These are phyloP conservation scores for Annona squamosa DNA, from an alignment of 164 flowering plant species.

Conservation along the genomic window DNA sequence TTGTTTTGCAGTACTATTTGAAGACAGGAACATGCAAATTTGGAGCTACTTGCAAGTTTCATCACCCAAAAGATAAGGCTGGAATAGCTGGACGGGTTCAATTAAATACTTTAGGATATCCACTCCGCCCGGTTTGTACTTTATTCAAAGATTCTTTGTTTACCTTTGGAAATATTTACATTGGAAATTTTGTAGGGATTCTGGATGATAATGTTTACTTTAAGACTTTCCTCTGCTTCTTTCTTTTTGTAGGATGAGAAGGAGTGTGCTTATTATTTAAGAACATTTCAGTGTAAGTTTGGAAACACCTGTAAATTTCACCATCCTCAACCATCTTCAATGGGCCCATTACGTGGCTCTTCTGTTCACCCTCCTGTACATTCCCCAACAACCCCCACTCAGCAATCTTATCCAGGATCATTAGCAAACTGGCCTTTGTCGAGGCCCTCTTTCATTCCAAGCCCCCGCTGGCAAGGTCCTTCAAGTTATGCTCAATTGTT, in stretches of 20 bases:
- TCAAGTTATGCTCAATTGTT: slow-evolving; percentile 79
- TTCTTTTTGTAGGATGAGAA: slow-evolving; percentile 54
- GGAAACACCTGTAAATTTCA: slow-evolving; percentile 91
- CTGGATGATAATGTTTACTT: background rate
- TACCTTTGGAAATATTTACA: background rate
- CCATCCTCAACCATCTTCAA: slow-evolving; percentile 87
- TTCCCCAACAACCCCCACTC: slow-evolving; percentile 71
- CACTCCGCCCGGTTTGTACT: slow-evolving; percentile 80
- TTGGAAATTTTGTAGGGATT: background rate
- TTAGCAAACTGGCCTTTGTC: slow-evolving; percentile 64
- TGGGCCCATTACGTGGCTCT: slow-evolving; percentile 76
- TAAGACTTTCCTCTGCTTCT: background rate
- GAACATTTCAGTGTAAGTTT: slow-evolving; percentile 95
- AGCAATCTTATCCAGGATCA: slow-evolving; percentile 70
- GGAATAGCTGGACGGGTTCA: slow-evolving; percentile 83
- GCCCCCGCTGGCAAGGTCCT: slow-evolving; percentile 91
- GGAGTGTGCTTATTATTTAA: slow-evolving; percentile 89
- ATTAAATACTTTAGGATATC: slow-evolving; percentile 80
- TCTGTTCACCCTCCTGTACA: slow-evolving; percentile 67
- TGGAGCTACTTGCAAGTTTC: slow-evolving; percentile 96
- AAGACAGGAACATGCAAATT: slow-evolving; percentile 97
- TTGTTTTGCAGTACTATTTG: slow-evolving; percentile 63
- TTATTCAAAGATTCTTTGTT: background rate
- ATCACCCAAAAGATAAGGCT: slow-evolving; percentile 93
- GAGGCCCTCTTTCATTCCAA: slow-evolving; percentile 73